These are phyloP conservation scores for Nissolia schottii DNA, from an alignment of 306 rosid species.

Conservation along the genomic window DNA sequence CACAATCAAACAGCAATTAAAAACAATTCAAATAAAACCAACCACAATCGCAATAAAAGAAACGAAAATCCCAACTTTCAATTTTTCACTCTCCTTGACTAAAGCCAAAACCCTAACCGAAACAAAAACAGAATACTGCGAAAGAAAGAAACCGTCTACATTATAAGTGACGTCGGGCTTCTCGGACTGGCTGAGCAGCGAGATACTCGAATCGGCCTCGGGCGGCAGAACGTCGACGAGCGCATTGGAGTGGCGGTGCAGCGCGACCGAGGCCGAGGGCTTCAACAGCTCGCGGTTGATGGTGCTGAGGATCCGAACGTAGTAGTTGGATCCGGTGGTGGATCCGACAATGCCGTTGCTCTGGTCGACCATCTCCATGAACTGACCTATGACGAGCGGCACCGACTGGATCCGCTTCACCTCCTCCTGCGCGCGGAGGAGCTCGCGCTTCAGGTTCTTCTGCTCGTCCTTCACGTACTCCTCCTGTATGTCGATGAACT, in stretches of 20 bases:
- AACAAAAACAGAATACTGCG: background rate
- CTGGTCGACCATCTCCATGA: slow-evolving; percentile 97
- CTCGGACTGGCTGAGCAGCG: slow-evolving; percentile 96
- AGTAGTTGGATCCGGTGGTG: slow-evolving; percentile 96
- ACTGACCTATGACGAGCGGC: slow-evolving; percentile 95
- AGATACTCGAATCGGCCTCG: slow-evolving; percentile 95
- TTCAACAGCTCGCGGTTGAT: slow-evolving; percentile 89
- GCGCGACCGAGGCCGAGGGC: slow-evolving; percentile 92
- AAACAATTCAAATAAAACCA: too few species aligned
- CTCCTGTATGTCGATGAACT: slow-evolving; percentile 90
- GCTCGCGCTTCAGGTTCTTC: slow-evolving; percentile 96
- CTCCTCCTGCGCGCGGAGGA: slow-evolving; percentile 92
- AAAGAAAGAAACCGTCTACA: slow-evolving; percentile 21
- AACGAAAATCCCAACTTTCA: too few species aligned
- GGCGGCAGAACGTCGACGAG: slow-evolving; percentile 97
- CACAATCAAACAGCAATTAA: background rate
- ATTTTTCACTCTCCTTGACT: too few species aligned
- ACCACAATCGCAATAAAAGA: too few species aligned
- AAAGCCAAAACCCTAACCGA: background rate
- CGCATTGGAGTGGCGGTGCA: slow-evolving; percentile 96
- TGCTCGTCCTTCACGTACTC: slow-evolving; percentile 92
- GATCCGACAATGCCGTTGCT: slow-evolving; percentile 96
- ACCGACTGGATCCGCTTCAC: slow-evolving; percentile 97
- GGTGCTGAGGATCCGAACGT: slow-evolving; percentile 88
- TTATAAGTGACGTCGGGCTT: slow-evolving; percentile 95